Conservation (phyloP, 2,329 filamentous ascomycete species). For the Periconia sp. region DNA sequence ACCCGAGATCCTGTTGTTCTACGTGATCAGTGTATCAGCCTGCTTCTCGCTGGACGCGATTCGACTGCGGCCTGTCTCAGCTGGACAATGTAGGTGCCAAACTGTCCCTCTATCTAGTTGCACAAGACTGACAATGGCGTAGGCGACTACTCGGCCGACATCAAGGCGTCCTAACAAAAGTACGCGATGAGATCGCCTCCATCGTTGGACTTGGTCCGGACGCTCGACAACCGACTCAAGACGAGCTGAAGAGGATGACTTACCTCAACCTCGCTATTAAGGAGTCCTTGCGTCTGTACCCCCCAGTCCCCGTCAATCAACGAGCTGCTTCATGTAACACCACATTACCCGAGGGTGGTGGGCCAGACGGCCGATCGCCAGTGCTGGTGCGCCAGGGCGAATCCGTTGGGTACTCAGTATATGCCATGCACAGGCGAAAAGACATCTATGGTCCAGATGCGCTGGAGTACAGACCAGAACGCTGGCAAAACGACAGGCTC, state of each 20-base stretch:
- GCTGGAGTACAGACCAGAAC: constrained; percentile 27
- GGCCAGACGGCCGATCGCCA: constrained; percentile 20
- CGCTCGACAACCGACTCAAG: constrained; percentile 23
- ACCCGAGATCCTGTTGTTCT: constrained; percentile 70
- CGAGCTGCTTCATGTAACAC: constrained; percentile 22
- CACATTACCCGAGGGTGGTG: constrained; percentile 26
- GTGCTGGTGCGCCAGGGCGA: constrained; percentile 25
- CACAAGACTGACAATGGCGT: too few species aligned
- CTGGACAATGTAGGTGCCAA: too few species aligned
- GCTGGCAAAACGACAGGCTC: constrained; percentile 25
- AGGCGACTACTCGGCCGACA: constrained; percentile 60
- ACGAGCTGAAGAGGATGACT: constrained; percentile 10
- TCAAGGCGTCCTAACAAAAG: constrained; percentile 30
- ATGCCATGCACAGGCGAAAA: constrained; percentile 26
- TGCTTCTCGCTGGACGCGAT: constrained; percentile 81
- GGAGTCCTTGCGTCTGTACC: constrained; percentile 26
- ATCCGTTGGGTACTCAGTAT: constrained; percentile 11
- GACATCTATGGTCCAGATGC: constrained; percentile 35
- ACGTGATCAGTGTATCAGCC: constrained; percentile 79
- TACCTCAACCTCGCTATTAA: constrained; percentile 22
- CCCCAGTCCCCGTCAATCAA: constrained; percentile 22
- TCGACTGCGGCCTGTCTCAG: constrained; percentile 80
- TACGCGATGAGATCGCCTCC: constrained; percentile 37
- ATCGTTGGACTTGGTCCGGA: constrained; percentile 30
- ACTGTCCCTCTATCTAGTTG: too few species aligned